Evolutionary conservation across 345 rosid genomes (phyloP).

Genomic region (Salix viminalis): DNA sequence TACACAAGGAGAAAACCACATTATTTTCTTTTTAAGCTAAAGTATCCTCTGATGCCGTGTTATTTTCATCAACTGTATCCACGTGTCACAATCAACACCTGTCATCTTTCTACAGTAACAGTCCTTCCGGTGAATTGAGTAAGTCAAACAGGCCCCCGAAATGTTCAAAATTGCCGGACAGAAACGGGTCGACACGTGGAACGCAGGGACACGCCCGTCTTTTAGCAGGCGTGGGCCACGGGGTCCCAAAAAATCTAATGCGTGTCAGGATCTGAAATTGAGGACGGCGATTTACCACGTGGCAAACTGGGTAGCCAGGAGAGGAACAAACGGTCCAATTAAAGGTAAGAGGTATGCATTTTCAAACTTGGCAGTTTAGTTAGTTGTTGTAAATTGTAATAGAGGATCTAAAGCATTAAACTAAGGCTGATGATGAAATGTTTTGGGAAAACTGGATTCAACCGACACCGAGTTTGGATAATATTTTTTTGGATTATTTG

Average conservation of each 20-base stretch:
- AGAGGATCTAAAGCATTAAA: neutral
- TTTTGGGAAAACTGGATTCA: neutral
- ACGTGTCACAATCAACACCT: neutral
- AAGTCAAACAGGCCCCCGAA: neutral
- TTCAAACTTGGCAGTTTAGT: neutral
- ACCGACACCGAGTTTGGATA: conserved; percentile 1
- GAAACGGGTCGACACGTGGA: neutral
- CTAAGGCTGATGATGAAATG: too few species aligned
- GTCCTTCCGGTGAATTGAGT: neutral
- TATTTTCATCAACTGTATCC: neutral
- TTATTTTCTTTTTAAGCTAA: neutral
- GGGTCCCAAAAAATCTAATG: conserved; percentile 4
- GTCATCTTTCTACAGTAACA: neutral
- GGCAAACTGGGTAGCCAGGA: neutral
- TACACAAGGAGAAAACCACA: too few species aligned
- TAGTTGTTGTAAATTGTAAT: neutral
- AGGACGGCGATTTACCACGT: neutral
- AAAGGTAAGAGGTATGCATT: neutral
- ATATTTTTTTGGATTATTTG: too few species aligned
- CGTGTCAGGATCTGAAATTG: neutral
- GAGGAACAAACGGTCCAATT: neutral
- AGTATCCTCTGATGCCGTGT: too few species aligned
- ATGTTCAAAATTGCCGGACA: neutral
- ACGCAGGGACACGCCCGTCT: too few species aligned
- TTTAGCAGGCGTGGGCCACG: neutral